These are phyloP conservation scores for Bromus sterilis DNA, from an alignment of 176 grass and related monocot genomes.

Conservation along the genomic window DNA sequence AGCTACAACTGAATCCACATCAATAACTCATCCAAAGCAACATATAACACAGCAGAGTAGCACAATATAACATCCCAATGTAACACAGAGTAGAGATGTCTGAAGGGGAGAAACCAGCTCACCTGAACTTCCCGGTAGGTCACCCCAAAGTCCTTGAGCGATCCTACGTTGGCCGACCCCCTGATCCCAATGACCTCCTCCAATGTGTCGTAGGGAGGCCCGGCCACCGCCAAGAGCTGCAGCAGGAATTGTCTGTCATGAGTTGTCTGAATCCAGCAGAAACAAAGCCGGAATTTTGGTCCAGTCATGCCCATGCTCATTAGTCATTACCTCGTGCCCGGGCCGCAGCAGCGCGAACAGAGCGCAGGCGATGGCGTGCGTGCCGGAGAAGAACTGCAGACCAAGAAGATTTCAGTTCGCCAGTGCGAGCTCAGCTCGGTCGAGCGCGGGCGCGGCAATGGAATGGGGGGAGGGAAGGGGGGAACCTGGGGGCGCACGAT, in stretches of 20 bases:
- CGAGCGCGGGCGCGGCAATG: background rate
- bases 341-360: conserved; percentile 81
- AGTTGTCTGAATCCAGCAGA: background rate
- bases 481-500: conserved; percentile 74
- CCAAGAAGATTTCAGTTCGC: background rate
- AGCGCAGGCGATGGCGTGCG: conserved; percentile 84
- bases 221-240: conserved; percentile 73
- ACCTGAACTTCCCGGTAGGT: conserved; percentile 71
- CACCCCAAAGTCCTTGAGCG: conserved; percentile 86
- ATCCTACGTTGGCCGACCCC: conserved; percentile 53
- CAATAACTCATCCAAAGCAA: background rate
- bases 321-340: conserved; percentile 64
- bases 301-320: background rate
- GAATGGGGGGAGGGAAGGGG: background rate
- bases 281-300: background rate
- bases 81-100: background rate
- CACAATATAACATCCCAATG: background rate
- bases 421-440: background rate
- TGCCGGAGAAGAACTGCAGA: conserved; percentile 84
- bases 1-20: conserved; percentile 46
- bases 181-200: conserved; percentile 97
- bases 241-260: conserved; percentile 1
- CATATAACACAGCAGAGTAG: background rate
- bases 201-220: conserved; percentile 76
- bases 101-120: background rate